Conservation (phyloP, 2,329 filamentous ascomycete genomes). For the Colletotrichum cuscutae region DNA sequence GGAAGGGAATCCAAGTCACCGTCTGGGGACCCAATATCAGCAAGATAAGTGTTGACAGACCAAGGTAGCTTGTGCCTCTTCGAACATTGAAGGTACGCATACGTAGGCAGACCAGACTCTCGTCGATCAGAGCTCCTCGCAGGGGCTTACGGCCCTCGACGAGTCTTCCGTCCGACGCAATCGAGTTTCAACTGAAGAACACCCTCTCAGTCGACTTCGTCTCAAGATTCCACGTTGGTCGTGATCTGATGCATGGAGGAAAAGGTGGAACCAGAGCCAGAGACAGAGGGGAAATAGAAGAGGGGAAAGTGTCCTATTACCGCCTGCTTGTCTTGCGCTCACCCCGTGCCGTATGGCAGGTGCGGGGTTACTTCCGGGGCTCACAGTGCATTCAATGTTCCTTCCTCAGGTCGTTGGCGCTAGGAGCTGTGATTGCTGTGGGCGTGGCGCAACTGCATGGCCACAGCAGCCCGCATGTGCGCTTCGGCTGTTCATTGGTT, state of each 20-base stretch:
- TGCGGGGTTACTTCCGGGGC: constrained; percentile 22
- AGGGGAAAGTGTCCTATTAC: background rate
- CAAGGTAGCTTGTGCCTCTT: background rate
- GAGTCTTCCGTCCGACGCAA: background rate
- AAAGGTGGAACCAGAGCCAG: background rate
- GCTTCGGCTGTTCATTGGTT: background rate
- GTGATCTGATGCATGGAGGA: background rate
- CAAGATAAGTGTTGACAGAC: background rate
- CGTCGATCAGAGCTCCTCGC: background rate
- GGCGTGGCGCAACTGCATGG: constrained; percentile 9
- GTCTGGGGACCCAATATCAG: background rate
- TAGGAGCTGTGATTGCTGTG: background rate
- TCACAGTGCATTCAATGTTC: background rate
- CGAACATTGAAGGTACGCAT: background rate
- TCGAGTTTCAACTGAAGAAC: background rate
- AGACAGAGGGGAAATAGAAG: background rate
- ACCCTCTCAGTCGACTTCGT: background rate
- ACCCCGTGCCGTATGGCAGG: constrained; percentile 2
- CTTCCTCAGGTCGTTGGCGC: constrained; percentile 2
- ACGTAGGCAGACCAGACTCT: background rate
- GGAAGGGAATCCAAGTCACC: background rate
- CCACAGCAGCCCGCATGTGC: background rate
- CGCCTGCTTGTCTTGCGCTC: background rate
- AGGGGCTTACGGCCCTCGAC: background rate
- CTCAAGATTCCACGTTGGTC: background rate